Evolutionary conservation across 345 rosid species (phyloP).

Genomic region (Populus davidiana): DNA sequence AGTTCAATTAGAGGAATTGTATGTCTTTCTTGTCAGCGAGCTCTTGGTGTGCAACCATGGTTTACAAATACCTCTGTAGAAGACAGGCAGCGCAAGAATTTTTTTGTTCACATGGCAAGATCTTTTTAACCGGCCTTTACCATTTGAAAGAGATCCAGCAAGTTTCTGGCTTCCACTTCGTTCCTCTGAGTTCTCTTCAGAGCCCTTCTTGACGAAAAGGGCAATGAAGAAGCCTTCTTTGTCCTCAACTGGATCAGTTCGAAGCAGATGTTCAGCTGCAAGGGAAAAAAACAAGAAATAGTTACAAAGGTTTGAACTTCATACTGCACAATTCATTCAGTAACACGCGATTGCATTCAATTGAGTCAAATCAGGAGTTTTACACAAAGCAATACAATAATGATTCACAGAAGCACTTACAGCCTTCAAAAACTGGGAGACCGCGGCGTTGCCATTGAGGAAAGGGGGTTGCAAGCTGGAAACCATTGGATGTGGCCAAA

Average conservation of each 20-base stretch:
- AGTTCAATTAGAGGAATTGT: too few species aligned
- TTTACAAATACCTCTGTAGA: not conserved
- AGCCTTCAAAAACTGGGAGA: constrained; percentile 61
- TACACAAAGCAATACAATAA: not conserved
- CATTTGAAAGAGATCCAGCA: not conserved
- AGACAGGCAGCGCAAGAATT: not conserved
- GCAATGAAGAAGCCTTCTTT: constrained; percentile 91
- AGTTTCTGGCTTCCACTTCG: not conserved
- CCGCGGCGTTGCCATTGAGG: constrained; percentile 77
- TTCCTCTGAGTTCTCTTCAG: not conserved
- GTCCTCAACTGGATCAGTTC: constrained; percentile 56
- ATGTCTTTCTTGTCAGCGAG: too few species aligned
- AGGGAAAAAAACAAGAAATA: not conserved
- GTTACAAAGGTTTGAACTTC: not conserved
- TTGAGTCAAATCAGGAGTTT: too few species aligned
- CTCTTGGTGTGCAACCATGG: not conserved
- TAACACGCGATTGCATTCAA: not conserved
- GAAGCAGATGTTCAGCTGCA: constrained; percentile 45
- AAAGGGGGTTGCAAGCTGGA: constrained; percentile 59
- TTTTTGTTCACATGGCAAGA: not conserved
- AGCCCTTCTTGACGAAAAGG: constrained; percentile 40
- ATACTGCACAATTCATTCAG: not conserved
- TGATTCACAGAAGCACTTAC: constrained; percentile 39
- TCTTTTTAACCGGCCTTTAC: not conserved
- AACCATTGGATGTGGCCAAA: constrained; percentile 51